Percentiles rank a stretch among this genome's conserved stretches.
These are phyloP conservation scores for Mallotus japonicus DNA, from an alignment of 441 rosid genomes.

Conservation along the genomic window DNA sequence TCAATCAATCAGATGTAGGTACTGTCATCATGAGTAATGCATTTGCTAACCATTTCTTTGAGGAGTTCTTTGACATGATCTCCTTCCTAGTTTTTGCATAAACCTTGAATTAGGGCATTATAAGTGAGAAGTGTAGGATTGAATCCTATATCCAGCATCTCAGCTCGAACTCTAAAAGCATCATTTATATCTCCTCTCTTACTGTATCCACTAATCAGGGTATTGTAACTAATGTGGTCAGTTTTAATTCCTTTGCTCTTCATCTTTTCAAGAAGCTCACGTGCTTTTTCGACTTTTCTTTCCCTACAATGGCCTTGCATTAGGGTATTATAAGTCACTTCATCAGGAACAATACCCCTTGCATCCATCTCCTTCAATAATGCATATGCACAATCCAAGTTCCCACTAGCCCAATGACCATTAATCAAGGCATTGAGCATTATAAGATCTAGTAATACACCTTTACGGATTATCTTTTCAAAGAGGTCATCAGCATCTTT, in stretches of 20 bases:
- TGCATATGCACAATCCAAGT: slow-evolving; percentile 58
- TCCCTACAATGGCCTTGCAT: slow-evolving; percentile 79
- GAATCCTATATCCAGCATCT: slow-evolving; percentile 79
- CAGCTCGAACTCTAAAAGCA: slow-evolving; percentile 70
- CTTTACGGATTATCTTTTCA: slow-evolving; percentile 43
- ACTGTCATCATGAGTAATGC: slow-evolving; percentile 77
- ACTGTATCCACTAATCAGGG: slow-evolving; percentile 84
- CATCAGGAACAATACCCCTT: slow-evolving; percentile 70
- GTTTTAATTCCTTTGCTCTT: slow-evolving; percentile 77
- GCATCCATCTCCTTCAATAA: slow-evolving; percentile 70
- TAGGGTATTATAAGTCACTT: slow-evolving; percentile 81
- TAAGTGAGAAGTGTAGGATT: slow-evolving; percentile 81
- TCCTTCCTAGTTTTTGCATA: slow-evolving; percentile 71
- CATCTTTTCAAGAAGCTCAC: slow-evolving; percentile 73
- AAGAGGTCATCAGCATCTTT: slow-evolving; percentile 72
- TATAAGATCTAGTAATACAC: slow-evolving; percentile 57
- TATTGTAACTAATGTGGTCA: slow-evolving; percentile 77
- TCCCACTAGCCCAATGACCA: slow-evolving; percentile 71
- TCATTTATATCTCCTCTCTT: slow-evolving; percentile 76
- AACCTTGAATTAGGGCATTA: slow-evolving; percentile 74
- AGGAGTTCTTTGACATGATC: slow-evolving; percentile 70
- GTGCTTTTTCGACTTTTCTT: slow-evolving; percentile 85
- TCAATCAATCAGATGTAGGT: slow-evolving; percentile 69
- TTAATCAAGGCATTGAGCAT: slow-evolving; percentile 74
- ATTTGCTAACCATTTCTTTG: slow-evolving; percentile 75